Conservation (phyloP, 202 grass and related monocot genomes). For the Saccharum hybrid region DNA sequence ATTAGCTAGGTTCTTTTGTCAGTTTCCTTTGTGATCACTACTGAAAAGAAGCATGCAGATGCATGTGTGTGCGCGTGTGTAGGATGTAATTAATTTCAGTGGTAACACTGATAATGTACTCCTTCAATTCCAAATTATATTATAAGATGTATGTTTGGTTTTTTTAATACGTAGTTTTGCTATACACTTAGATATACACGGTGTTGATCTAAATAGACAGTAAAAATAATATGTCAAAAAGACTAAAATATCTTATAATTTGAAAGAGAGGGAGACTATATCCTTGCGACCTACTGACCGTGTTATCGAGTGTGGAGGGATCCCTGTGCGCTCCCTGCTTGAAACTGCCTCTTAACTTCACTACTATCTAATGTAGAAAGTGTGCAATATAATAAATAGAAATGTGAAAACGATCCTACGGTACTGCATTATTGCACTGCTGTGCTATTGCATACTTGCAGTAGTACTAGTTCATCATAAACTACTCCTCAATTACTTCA, state of each 20-base stretch:
- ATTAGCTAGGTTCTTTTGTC: slow-evolving; percentile 36
- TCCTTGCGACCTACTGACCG: background rate
- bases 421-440: slow-evolving; percentile 36
- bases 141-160: too few species aligned
- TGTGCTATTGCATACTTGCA: slow-evolving; percentile 8
- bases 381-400: slow-evolving; percentile 17
- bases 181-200: too few species aligned
- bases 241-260: too few species aligned
- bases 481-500: slow-evolving; percentile 26
- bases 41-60: slow-evolving; percentile 7
- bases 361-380: slow-evolving; percentile 26
- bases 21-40: slow-evolving; percentile 35
- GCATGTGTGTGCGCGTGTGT: background rate
- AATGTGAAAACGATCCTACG: slow-evolving; percentile 32
- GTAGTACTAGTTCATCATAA: slow-evolving; percentile 31
- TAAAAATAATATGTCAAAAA: too few species aligned
- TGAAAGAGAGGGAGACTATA: too few species aligned
- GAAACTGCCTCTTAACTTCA: background rate
- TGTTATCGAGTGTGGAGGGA: background rate
- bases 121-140: too few species aligned
- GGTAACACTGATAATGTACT: background rate
- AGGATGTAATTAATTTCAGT: background rate
- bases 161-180: too few species aligned
- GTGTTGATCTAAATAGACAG: too few species aligned
- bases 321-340: background rate